Evolutionary conservation across 352 stramenopile genomes (phyloP).

Genomic region (Achlya hypogyna): DNA sequence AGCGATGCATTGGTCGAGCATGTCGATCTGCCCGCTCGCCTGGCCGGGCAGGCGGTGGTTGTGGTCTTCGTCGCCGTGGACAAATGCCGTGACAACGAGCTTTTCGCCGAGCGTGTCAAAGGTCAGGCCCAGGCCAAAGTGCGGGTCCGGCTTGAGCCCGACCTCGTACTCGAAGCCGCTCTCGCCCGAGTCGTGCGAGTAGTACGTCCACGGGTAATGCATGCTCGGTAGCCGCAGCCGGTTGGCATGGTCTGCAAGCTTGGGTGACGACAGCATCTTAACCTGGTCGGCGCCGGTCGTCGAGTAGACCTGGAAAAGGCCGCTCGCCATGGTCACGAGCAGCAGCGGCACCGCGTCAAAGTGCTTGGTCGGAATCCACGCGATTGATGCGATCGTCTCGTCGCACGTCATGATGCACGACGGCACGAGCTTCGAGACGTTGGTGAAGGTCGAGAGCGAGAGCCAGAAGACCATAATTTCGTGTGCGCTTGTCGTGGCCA

Average conservation of each 20-base stretch:
- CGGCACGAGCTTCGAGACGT: slow-evolving; percentile 63
- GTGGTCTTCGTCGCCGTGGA: slow-evolving; percentile 19
- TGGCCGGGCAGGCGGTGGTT: slow-evolving; percentile 17
- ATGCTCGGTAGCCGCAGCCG: slow-evolving; percentile 3
- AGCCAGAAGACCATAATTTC: slow-evolving; percentile 80
- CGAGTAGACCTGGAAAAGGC: slow-evolving; percentile 55
- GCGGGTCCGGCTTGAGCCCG: slow-evolving; percentile 31
- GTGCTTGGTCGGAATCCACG: slow-evolving; percentile 71
- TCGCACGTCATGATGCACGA: slow-evolving; percentile 58
- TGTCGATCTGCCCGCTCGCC: slow-evolving; percentile 21
- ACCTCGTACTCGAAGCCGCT: slow-evolving; percentile 65
- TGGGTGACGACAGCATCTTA: slow-evolving; percentile 38
- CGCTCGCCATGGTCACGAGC: slow-evolving; percentile 49
- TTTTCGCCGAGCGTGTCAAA: slow-evolving; percentile 31
- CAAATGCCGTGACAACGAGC: slow-evolving; percentile 30
- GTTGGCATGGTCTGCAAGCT: slow-evolving; percentile 16
- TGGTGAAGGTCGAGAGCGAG: slow-evolving; percentile 75
- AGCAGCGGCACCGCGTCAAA: slow-evolving; percentile 73
- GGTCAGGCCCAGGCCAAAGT: slow-evolving; percentile 32
- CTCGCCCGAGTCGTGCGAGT: slow-evolving; percentile 54
- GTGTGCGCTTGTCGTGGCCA: slow-evolving; percentile 54
- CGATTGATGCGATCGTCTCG: slow-evolving; percentile 41
- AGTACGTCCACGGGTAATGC: slow-evolving; percentile 58
- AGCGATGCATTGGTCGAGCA: slow-evolving; percentile 52
- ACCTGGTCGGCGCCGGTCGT: slow-evolving; percentile 24